Percentiles rank a stretch among this genome's conserved stretches.
phyloP scores from a whole-genome alignment of 805 yeast genomes.

The Wickerhamiella lipophila region DNA sequence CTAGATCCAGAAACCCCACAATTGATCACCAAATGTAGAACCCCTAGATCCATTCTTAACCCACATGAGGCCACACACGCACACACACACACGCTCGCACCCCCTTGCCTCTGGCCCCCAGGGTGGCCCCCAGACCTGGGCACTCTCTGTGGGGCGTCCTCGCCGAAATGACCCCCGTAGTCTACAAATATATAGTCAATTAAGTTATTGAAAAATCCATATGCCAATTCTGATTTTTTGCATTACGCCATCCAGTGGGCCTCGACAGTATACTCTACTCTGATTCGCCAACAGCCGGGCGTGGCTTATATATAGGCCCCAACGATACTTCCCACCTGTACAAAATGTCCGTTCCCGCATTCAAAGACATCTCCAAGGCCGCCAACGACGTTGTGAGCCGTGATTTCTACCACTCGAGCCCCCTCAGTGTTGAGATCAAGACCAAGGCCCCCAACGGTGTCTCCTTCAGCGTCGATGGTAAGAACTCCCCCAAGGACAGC shows the following conservation, averaged over 20 bases:
- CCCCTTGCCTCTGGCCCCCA: too few relatives aligned
- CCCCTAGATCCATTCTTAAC: too few relatives aligned
- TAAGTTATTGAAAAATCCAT: too few relatives aligned
- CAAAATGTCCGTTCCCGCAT: conserved; percentile 72
- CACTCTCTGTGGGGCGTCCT: too few relatives aligned
- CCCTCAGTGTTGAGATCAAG: conserved; percentile 79
- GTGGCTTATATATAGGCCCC: not conserved
- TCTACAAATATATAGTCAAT: too few relatives aligned
- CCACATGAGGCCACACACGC: too few relatives aligned
- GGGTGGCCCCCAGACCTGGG: too few relatives aligned
- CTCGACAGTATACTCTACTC: not conserved
- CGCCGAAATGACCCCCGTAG: too few relatives aligned
- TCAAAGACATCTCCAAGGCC: conserved; percentile 84
- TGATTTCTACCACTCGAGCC: conserved; percentile 87
- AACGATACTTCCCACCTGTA: not conserved
- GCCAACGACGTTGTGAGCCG: conserved; percentile 78
- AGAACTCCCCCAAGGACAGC: conserved; percentile 62
- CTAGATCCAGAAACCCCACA: too few relatives aligned
- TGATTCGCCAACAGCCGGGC: not conserved
- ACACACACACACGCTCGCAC: too few relatives aligned
- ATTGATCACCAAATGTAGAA: too few relatives aligned
- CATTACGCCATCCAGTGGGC: not conserved
- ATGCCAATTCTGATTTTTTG: too few relatives aligned
- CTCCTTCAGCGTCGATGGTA: conserved; percentile 86
- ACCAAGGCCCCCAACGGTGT: conserved; percentile 95